These are phyloP conservation scores for Gossypium turneri DNA, from an alignment of 345 rosid species.

Conservation along the genomic window DNA sequence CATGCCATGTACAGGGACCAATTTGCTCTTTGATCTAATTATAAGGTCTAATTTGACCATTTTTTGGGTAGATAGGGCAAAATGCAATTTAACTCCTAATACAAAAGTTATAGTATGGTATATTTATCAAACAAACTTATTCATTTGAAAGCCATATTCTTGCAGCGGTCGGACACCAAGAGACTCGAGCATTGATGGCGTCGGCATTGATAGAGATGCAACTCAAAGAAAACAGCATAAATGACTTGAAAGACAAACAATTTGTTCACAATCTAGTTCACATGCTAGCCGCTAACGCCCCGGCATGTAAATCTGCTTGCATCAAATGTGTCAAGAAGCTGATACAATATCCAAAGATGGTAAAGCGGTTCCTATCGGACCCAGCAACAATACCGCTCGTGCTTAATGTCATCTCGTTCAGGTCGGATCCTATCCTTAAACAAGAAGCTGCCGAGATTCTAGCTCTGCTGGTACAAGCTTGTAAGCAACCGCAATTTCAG, in stretches of 20 bases:
- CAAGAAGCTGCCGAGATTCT: conserved; percentile 47
- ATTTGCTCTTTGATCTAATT: too few species aligned
- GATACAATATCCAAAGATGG: conserved; percentile 29
- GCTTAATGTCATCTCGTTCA: conserved; percentile 32
- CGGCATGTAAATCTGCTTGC: conserved; percentile 36
- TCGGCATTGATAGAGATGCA: conserved; percentile 39
- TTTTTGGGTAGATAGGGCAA: too few species aligned
- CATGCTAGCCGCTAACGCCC: conserved; percentile 41
- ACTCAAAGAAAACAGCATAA: conserved; percentile 31
- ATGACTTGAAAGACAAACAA: conserved; percentile 35
- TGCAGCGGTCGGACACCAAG: conserved; percentile 31
- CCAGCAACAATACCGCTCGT: conserved; percentile 34
- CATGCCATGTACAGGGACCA: too few species aligned
- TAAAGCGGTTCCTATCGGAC: conserved; percentile 34
- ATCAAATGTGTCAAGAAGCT: conserved; percentile 45
- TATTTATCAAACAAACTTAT: not conserved
- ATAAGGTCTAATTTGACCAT: too few species aligned
- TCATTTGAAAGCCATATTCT: not conserved
- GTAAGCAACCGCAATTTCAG: conserved; percentile 32
- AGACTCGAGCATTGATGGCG: conserved; percentile 45
- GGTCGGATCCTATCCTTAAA: conserved; percentile 31
- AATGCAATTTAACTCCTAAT: accelerated
- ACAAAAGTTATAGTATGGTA: not conserved
- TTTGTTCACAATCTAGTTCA: conserved; percentile 36
- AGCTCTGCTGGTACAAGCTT: conserved; percentile 31